Conservation (phyloP, 192 early-diverging fungal species). For the Dimargaris cristalligena region DNA sequence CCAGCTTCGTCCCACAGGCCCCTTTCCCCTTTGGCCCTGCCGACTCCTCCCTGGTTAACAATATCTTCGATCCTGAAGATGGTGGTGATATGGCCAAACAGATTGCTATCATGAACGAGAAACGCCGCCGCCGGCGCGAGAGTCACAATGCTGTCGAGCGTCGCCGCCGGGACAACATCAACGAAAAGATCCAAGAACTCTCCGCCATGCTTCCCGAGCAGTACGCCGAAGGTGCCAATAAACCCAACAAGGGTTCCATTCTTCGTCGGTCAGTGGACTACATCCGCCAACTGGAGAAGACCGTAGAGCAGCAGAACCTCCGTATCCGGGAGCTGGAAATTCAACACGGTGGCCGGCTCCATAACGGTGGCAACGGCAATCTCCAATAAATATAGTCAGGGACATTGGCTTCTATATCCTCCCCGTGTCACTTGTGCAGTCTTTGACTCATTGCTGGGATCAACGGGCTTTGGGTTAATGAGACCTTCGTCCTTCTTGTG, state of each 20-base stretch:
- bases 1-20: conserved; percentile 26
- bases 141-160: conserved; percentile 97
- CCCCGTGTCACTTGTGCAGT: no score
- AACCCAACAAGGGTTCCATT: conserved; percentile 94
- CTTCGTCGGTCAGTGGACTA: conserved; percentile 87
- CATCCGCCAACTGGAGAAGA: conserved; percentile 60
- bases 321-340: conserved; percentile 60
- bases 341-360: conserved; percentile 22
- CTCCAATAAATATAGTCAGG: neutral
- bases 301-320: conserved; percentile 40
- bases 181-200: conserved; percentile 93
- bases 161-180: conserved; percentile 91
- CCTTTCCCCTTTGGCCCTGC: conserved; percentile 12
- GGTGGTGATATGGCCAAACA: conserved; percentile 6
- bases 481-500: no score
- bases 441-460: no score
- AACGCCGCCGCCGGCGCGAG: conserved; percentile 79
- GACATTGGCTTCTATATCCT: neutral
- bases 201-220: conserved; percentile 66
- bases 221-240: conserved; percentile 56
- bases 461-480: no score
- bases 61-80: conserved; percentile 9
- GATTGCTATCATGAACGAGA: conserved; percentile 46
- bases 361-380: conserved; percentile 18
- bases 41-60: conserved; percentile 16